phyloP scores from a whole-genome alignment of 352 stramenopile species.

The Nothophytophthora sp. region DNA sequence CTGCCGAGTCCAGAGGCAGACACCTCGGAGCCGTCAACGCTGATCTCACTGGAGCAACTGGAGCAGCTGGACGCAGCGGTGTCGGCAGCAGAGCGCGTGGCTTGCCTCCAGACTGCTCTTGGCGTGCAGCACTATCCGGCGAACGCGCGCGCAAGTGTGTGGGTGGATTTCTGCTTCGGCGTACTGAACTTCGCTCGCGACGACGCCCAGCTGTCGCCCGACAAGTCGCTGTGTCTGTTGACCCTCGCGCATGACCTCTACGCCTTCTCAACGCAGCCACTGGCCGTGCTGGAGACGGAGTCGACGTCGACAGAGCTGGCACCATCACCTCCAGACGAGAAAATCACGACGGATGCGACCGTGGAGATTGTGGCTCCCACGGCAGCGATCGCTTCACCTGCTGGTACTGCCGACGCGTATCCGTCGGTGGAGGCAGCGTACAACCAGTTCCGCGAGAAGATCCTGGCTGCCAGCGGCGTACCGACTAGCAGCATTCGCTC shows the following conservation, averaged over 20 bases:
- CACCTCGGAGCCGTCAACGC: not conserved
- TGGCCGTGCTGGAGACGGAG: slow-evolving; percentile 1
- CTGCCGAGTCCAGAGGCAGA: slow-evolving; percentile 9
- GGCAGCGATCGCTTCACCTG: not conserved
- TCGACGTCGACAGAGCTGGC: slow-evolving; percentile 3
- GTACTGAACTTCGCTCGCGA: slow-evolving; percentile 64
- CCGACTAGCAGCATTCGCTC: not conserved
- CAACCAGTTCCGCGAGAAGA: slow-evolving; percentile 33
- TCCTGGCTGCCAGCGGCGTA: slow-evolving; percentile 19
- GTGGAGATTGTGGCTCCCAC: slow-evolving; percentile 1
- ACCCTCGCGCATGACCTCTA: slow-evolving; percentile 58
- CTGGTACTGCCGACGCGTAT: slow-evolving; percentile 8
- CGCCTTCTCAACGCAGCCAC: slow-evolving; percentile 38
- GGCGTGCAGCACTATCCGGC: slow-evolving; percentile 45
- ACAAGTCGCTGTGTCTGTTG: slow-evolving; percentile 47
- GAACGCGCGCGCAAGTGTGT: slow-evolving; percentile 54
- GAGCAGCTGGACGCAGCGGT: slow-evolving; percentile 22
- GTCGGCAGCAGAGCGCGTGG: slow-evolving; percentile 26
- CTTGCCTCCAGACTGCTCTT: slow-evolving; percentile 39
- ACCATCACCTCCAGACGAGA: slow-evolving; percentile 2
- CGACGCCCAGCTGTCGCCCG: slow-evolving; percentile 30
- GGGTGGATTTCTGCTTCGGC: slow-evolving; percentile 68
- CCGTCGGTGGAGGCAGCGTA: slow-evolving; percentile 39
- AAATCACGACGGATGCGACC: not conserved
- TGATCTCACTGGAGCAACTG: slow-evolving; percentile 43